Conservation (phyloP, 805 yeast genomes). For the Candida chauliodis region DNA sequence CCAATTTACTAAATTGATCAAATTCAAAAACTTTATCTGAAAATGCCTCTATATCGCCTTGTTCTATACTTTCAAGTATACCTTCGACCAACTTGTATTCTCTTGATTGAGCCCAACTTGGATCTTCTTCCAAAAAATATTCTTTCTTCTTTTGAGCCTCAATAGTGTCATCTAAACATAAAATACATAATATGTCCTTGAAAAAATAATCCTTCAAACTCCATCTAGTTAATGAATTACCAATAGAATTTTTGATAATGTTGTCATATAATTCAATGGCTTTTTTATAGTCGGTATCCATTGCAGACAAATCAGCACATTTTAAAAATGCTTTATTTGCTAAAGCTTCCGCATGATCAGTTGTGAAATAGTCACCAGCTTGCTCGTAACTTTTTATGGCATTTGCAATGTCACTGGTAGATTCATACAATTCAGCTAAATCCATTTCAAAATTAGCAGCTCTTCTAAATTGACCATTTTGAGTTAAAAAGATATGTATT, state of each 20-base stretch:
- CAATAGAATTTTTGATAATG: slow-evolving; percentile 71
- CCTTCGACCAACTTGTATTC: slow-evolving; percentile 69
- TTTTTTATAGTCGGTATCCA: slow-evolving; percentile 59
- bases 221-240: slow-evolving; percentile 81
- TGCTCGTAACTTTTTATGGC: slow-evolving; percentile 81
- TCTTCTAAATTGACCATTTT: slow-evolving; percentile 91
- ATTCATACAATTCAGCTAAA: slow-evolving; percentile 81
- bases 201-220: slow-evolving; percentile 87
- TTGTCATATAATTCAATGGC: slow-evolving; percentile 78
- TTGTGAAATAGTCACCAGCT: slow-evolving; percentile 94
- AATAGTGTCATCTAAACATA: slow-evolving; percentile 82
- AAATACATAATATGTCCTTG: slow-evolving; percentile 75
- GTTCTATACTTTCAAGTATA: slow-evolving; percentile 68
- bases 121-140: slow-evolving; percentile 66
- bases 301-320: slow-evolving; percentile 83
- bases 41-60: slow-evolving; percentile 75
- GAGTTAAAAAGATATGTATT: slow-evolving; percentile 71
- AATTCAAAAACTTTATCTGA: slow-evolving; percentile 73
- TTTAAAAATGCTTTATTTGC: slow-evolving; percentile 84
- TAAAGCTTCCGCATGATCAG: slow-evolving; percentile 89
- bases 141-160: slow-evolving; percentile 76
- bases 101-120: slow-evolving; percentile 68
- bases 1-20: slow-evolving; percentile 85
- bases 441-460: slow-evolving; percentile 94
- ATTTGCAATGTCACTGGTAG: slow-evolving; percentile 56